phyloP scores from a whole-genome alignment of 352 stramenopile genomes.

The Pythium brachiatum region DNA sequence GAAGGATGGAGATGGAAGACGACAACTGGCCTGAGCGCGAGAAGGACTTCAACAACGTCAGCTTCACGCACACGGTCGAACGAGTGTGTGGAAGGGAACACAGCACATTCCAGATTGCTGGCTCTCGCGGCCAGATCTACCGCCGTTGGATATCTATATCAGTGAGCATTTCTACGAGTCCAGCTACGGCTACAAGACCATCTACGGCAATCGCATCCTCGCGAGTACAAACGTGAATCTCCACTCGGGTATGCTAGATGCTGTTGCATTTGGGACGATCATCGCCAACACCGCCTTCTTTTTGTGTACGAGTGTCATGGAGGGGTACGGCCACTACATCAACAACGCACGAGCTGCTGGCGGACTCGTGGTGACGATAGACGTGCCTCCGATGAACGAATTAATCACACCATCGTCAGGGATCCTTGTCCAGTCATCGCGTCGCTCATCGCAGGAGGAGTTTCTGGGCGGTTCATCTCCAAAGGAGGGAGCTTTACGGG shows the following conservation, averaged over 20 bases:
- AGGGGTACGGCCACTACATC: constrained; percentile 67
- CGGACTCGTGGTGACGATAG: constrained; percentile 42
- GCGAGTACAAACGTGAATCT: constrained; percentile 23
- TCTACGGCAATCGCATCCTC: constrained; percentile 23
- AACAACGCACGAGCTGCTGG: constrained; percentile 49
- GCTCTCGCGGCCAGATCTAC: constrained; percentile 39
- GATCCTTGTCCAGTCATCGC: constrained; percentile 38
- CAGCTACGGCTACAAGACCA: constrained; percentile 29
- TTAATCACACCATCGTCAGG: constrained; percentile 39
- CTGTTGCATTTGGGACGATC: constrained; percentile 45
- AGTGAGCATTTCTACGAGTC: constrained; percentile 32
- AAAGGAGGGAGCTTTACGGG: constrained; percentile 14
- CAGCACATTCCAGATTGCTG: constrained; percentile 48
- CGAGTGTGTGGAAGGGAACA: constrained; percentile 48
- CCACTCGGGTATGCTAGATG: constrained; percentile 33
- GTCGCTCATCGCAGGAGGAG: constrained; percentile 34
- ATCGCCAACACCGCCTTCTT: constrained; percentile 48
- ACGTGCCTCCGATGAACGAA: constrained; percentile 58
- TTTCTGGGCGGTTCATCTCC: constrained; percentile 44
- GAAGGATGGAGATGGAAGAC: not conserved
- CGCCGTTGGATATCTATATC: constrained; percentile 49
- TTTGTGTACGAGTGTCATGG: constrained; percentile 53
- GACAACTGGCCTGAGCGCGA: not conserved
- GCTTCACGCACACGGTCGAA: constrained; percentile 42
- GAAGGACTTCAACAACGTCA: constrained; percentile 40